Evolutionary conservation across 441 rosid genomes (phyloP), one percentile per base, ranked within the genome.

Genomic region (Euphorbia schlechtendalii): DNA sequence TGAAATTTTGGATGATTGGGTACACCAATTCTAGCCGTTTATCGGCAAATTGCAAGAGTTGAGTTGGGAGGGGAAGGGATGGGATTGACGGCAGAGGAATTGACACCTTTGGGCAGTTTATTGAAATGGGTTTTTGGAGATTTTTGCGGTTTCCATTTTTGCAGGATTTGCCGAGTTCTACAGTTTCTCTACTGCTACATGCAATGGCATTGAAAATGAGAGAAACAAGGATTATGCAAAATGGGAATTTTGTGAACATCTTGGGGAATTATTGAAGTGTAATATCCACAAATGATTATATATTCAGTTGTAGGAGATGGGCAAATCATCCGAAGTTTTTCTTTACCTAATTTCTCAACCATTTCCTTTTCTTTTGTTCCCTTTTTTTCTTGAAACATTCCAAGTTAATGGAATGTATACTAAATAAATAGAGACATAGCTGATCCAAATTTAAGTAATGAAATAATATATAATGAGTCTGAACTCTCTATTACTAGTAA

Each of bases 1-100:
- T 89, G 75, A 92, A 89, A 3, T 77, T 77, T 54, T 92, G 98
- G 79, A 92, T 86, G 6, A 84, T 66, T 15, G 98, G 87, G 79
- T 83, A 87, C 17, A 84, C 80, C 13, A 66, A 61, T 0, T 89
- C 93, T 51, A 92, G 87, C 75, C 91, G 87, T 64, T 79, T 74
- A 70, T 92, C 95, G 46, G 67, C 69, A 70, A 92, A 89, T 41
- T 53, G 46, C 34, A 84, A 66, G 63, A 76, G 62, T n/a, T 70
- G 70, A 12, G 66, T 59, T 21, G 43, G 15, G 18, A 71, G 66
- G 36, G 76, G 80, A 1, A 65, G 64, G 34, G 70, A 51, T n/a
- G 67, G 65, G 14, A 72, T 71, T 58, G 59, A 24, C 32, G 61
- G 61, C 15, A 55, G 59, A 32, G 69, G 67, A 43, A 59, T 40